Evolutionary conservation across 306 rosid species (phyloP).

Genomic region (Lathyrus tuberosus): DNA sequence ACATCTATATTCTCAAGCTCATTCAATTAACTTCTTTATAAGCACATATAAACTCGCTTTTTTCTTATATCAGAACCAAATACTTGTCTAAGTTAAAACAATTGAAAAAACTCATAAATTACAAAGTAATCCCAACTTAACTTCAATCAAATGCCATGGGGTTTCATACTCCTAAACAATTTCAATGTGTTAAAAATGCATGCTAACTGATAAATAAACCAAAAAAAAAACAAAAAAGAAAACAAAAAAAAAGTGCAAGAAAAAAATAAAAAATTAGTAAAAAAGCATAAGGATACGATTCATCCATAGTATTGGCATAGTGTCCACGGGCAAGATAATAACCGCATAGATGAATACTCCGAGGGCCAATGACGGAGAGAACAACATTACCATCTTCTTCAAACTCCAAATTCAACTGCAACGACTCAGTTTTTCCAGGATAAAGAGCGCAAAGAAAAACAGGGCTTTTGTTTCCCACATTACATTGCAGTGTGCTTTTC

Average conservation of each 20-base stretch:
- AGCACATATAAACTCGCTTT: background rate
- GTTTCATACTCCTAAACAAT: background rate
- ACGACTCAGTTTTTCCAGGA: constrained; percentile 69
- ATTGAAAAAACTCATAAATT: background rate
- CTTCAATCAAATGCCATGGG: background rate
- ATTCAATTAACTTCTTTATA: background rate
- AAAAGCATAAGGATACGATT: constrained; percentile 67
- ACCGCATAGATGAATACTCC: constrained; percentile 86
- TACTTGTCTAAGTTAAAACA: background rate
- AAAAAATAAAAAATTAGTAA: background rate
- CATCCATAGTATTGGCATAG: constrained; percentile 33
- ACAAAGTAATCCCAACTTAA: background rate
- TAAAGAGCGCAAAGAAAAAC: constrained; percentile 74
- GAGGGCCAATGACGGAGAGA: constrained; percentile 86
- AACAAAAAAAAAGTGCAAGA: background rate
- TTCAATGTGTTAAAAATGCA: background rate
- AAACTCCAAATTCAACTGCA: constrained; percentile 80
- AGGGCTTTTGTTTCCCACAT: constrained; percentile 80
- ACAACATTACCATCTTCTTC: constrained; percentile 77
- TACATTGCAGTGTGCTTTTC: constrained; percentile 84
- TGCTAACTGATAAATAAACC: background rate
- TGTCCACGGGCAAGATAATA: constrained; percentile 49
- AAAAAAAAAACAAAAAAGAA: no score
- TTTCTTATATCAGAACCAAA: background rate
- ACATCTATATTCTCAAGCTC: background rate